Evolutionary conservation across 768 basidiomycete species (phyloP), one percentile per base, ranked within the genome.

Genomic region (Gelatoporia subvermispora): DNA sequence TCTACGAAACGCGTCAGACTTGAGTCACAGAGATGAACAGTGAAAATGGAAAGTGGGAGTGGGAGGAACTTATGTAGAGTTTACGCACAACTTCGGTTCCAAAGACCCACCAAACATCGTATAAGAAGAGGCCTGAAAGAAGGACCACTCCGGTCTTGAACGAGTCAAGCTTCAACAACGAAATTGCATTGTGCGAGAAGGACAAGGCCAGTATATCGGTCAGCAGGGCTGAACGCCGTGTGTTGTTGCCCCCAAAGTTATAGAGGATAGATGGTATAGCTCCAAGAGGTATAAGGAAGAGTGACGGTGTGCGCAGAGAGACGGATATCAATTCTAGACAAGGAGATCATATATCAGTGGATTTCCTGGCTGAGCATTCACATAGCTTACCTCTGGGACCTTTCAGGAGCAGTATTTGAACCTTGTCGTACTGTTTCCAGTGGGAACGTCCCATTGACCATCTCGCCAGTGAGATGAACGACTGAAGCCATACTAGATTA

Each of bases 81-180:
- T 31, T 2, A 72, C 86, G 63, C 64, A 88, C 88, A 67, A 92
- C 88, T 59, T 83, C 78, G 0, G 87, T 88, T 17, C 88, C 88
- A 63, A 93, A 94, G 2, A 94, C 92, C 90, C 90, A 96, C 78
- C 85, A 95, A 35, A 96, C 79, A 63, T 98, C 95, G 62, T 98
- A 98, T 36, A 96, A 40, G 68, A 97, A 92, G 20, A 99, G 71
- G 4, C 90, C 93, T 2, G 77, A 76, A 4, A 99, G 73, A 3
- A 97, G 75, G 51, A 92, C 79, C 35, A 76, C 76, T 7, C 93
- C 95, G 15, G 95, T 96, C 59, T 75, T 68, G 74, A 97, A 95
- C 8, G 88, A 88, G 65, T 98, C 95, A 25, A 97, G 66, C 64
- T 84, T 86, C 56, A 97, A 72, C 51, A 93, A 64, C 34, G 81